phyloP scores from a whole-genome alignment of 768 basidiomycete genomes.

The Gyrodon lividus region DNA sequence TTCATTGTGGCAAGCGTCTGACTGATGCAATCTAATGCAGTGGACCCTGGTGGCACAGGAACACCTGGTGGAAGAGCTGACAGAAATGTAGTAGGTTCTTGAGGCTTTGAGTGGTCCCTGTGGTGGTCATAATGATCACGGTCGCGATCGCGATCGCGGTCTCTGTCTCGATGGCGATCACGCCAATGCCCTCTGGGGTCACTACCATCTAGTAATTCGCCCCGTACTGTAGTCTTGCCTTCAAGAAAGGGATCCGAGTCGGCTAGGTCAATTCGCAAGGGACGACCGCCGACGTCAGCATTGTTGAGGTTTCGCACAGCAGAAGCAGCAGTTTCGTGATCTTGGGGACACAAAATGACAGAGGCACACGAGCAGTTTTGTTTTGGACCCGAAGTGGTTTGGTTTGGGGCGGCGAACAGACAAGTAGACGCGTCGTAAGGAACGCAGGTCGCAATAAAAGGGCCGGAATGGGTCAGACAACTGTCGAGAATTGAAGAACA shows the following conservation, averaged over 20 bases:
- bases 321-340: slow-evolving; percentile 93
- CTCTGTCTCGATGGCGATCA: slow-evolving; percentile 54
- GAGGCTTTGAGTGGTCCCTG: slow-evolving; percentile 31
- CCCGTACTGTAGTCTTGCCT: slow-evolving; percentile 84
- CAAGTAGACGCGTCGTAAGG: slow-evolving; percentile 4
- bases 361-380: slow-evolving; percentile 12
- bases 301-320: slow-evolving; percentile 97
- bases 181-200: slow-evolving; percentile 37
- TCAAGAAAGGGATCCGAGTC: slow-evolving; percentile 91
- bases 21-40: slow-evolving; percentile 79
- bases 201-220: slow-evolving; percentile 74
- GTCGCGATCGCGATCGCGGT: slow-evolving; percentile 53
- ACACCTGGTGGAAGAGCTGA: slow-evolving; percentile 72
- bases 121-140: slow-evolving; percentile 36
- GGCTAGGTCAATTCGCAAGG: slow-evolving; percentile 90
- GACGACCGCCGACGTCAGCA: slow-evolving; percentile 87
- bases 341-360: slow-evolving; percentile 39
- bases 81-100: slow-evolving; percentile 57
- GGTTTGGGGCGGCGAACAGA: slow-evolving; percentile 8
- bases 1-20: slow-evolving; percentile 81
- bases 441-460: slow-evolving; percentile 13
- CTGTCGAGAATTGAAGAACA: slow-evolving; percentile 21
- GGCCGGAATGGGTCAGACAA: slow-evolving; percentile 40
- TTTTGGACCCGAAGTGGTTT: neutral
- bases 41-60: slow-evolving; percentile 66